Conservation (phyloP, 108 stramenopile species). For the Pseudonitzschia pungens region DNA sequence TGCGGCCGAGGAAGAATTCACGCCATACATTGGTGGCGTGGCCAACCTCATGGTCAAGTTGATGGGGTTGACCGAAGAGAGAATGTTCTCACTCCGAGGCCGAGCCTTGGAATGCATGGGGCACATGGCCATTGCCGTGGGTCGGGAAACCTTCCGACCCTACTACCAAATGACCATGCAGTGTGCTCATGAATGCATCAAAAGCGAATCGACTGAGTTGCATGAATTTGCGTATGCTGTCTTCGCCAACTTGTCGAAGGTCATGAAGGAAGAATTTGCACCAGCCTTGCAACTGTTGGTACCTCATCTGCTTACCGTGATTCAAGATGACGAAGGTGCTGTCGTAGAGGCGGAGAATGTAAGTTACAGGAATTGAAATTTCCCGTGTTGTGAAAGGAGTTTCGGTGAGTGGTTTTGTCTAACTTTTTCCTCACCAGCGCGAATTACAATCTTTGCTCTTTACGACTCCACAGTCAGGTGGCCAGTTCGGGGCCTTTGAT, state of each 20-base stretch:
- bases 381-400: not conserved
- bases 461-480: constrained; percentile 45
- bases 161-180: constrained; percentile 92
- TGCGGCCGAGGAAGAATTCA: constrained; percentile 94
- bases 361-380: constrained; percentile 14
- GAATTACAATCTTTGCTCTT: constrained; percentile 53
- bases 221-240: constrained; percentile 96
- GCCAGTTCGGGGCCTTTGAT: constrained; percentile 74
- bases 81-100: constrained; percentile 83
- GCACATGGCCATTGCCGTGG: constrained; percentile 98
- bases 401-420: not conserved
- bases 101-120: constrained; percentile 98
- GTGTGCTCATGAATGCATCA: constrained; percentile 84
- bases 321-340: constrained; percentile 79
- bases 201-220: constrained; percentile 85
- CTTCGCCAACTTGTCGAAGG: constrained; percentile 95
- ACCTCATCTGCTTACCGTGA: constrained; percentile 88
- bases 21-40: constrained; percentile 90
- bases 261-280: constrained; percentile 94
- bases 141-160: constrained; percentile 90
- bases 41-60: constrained; percentile 82
- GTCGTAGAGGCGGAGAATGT: constrained; percentile 64
- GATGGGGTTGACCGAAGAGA: constrained; percentile 80
- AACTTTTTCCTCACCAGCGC: constrained; percentile 37
- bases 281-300: constrained; percentile 88